Evolutionary conservation across 2,329 filamentous ascomycete genomes (phyloP).

Genomic region (Microdochium paspali): DNA sequence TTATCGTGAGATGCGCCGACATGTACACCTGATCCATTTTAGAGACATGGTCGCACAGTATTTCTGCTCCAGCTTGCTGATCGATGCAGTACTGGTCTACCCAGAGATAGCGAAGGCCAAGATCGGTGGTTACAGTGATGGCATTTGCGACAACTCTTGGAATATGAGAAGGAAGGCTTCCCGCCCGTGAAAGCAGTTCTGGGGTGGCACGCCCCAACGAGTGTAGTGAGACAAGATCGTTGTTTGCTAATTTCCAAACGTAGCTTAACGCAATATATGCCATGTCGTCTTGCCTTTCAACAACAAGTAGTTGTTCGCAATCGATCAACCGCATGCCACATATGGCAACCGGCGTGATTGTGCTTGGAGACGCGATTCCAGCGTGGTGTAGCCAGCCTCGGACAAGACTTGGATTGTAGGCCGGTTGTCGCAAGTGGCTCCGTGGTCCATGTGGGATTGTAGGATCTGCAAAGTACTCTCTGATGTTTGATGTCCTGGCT

Average conservation of each 20-base stretch:
- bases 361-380: background rate
- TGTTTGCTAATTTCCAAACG: constrained; percentile 2
- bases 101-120: constrained; percentile 3
- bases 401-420: background rate
- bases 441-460: background rate
- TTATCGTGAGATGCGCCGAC: constrained; percentile 1
- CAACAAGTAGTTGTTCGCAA: background rate
- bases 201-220: no score
- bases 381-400: background rate
- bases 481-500: background rate
- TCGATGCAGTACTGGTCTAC: constrained; percentile 5
- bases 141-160: constrained; percentile 4
- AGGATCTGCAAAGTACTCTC: background rate
- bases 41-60: constrained; percentile 1
- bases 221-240: no score
- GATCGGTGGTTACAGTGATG: background rate
- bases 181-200: no score
- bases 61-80: background rate
- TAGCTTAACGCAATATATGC: constrained; percentile 3
- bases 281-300: background rate
- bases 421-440: background rate
- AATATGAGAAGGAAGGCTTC: background rate
- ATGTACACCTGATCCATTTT: constrained; percentile 5
- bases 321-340: constrained; percentile 2
- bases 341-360: background rate